A percentile compares a stretch with the other conserved stretches of the same genome.
Conservation (phyloP, 129 eudicot genomes). For the Lactuca saligna region DNA sequence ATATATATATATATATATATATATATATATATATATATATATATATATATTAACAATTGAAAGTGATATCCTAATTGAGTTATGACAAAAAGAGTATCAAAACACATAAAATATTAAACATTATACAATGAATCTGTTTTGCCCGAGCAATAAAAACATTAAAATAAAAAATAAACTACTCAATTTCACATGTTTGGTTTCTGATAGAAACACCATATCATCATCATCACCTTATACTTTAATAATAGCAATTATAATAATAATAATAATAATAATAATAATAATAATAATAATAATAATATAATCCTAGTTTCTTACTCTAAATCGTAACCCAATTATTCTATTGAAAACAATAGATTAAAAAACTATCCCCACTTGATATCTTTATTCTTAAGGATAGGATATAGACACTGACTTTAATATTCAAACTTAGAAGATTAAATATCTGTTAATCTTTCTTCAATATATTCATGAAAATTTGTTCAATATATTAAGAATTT, state of each 20-base stretch:
- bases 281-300: neutral
- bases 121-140: slow-evolving; percentile 8
- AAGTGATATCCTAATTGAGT: slow-evolving; percentile 1
- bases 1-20: too few species aligned
- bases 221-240: neutral
- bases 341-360: neutral
- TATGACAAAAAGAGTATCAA: neutral
- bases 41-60: neutral
- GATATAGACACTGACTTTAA: neutral
- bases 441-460: neutral
- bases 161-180: neutral
- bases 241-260: neutral
- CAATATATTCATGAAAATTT: neutral
- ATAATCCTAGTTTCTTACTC: neutral
- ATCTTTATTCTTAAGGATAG: neutral
- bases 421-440: neutral
- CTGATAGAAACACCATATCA: neutral
- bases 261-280: too few species aligned
- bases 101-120: neutral
- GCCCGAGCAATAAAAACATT: neutral
- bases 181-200: slow-evolving; percentile 4
- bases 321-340: slow-evolving; percentile 5
- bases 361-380: slow-evolving; percentile 17
- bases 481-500: too few species aligned
- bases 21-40: too few species aligned